Evolutionary conservation across 495 filamentous ascomycete species (phyloP).

Genomic region (Penicillium alfredii): DNA sequence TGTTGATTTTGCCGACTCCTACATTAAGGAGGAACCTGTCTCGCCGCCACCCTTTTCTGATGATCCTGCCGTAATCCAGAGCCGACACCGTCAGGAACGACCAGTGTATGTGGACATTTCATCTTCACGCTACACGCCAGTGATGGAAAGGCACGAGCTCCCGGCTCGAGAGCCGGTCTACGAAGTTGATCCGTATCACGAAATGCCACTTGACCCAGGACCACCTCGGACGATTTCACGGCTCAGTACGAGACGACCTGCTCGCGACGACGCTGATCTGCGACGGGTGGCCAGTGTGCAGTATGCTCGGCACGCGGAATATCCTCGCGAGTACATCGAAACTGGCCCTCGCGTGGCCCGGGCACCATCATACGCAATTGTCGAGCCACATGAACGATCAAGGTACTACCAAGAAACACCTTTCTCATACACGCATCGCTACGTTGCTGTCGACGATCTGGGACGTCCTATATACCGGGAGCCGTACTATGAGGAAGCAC

Average conservation of each 20-base stretch:
- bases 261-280: slow-evolving; percentile 52
- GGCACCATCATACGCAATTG: slow-evolving; percentile 55
- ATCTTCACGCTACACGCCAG: slow-evolving; percentile 41
- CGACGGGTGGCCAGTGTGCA: slow-evolving; percentile 55
- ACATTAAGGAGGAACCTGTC: slow-evolving; percentile 82
- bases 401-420: slow-evolving; percentile 53
- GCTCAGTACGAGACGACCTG: slow-evolving; percentile 31
- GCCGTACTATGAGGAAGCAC: slow-evolving; percentile 35
- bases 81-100: slow-evolving; percentile 42
- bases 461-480: slow-evolving; percentile 52
- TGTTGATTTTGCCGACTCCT: slow-evolving; percentile 41
- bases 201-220: slow-evolving; percentile 33
- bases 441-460: slow-evolving; percentile 49
- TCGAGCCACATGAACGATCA: slow-evolving; percentile 46
- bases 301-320: slow-evolving; percentile 45
- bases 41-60: slow-evolving; percentile 70
- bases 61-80: slow-evolving; percentile 35
- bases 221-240: slow-evolving; percentile 38
- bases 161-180: slow-evolving; percentile 27
- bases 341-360: slow-evolving; percentile 44
- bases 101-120: slow-evolving; percentile 46
- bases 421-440: slow-evolving; percentile 36
- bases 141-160: slow-evolving; percentile 32
- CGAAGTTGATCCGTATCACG: slow-evolving; percentile 31
- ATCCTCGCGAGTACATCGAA: slow-evolving; percentile 42